These are phyloP conservation scores for Setaria italica DNA, from an alignment of 202 grass and related monocot species.

Conservation along the genomic window DNA sequence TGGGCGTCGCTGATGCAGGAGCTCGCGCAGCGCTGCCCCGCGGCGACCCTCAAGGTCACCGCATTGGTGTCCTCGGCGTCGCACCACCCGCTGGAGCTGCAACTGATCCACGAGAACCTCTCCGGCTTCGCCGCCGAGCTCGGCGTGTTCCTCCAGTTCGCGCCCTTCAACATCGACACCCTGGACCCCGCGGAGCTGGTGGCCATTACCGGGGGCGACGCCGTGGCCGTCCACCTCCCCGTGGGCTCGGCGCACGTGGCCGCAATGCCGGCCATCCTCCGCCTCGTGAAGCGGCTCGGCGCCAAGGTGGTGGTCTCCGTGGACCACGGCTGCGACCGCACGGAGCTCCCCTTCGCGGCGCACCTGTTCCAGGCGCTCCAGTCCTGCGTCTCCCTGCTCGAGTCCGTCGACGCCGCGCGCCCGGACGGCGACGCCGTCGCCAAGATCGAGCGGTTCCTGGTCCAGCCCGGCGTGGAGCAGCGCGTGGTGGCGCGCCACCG, in stretches of 20 bases:
- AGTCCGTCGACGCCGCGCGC: constrained; percentile 70
- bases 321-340: constrained; percentile 70
- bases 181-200: constrained; percentile 61
- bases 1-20: constrained; percentile 96
- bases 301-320: constrained; percentile 77
- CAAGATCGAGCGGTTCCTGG: constrained; percentile 71
- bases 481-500: constrained; percentile 62
- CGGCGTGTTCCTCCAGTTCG: constrained; percentile 71
- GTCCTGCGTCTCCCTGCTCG: constrained; percentile 66
- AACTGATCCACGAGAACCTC: constrained; percentile 78
- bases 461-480: constrained; percentile 66
- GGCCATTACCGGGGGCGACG: constrained; percentile 47
- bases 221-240: constrained; percentile 78
- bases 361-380: constrained; percentile 78
- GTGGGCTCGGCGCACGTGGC: constrained; percentile 56
- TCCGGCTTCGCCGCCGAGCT: constrained; percentile 69
- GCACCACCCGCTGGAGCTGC: constrained; percentile 79
- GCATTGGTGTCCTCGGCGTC: constrained; percentile 75
- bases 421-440: constrained; percentile 51
- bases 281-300: constrained; percentile 68
- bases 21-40: constrained; percentile 61
- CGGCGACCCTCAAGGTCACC: constrained; percentile 65
- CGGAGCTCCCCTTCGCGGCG: constrained; percentile 66
- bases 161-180: constrained; percentile 59
- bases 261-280: constrained; percentile 66